Percentiles rank a stretch among this genome's conserved stretches.
Evolutionary conservation across 371 early-diverging fungal species (phyloP).

Genomic region (Mortierella sp.): DNA sequence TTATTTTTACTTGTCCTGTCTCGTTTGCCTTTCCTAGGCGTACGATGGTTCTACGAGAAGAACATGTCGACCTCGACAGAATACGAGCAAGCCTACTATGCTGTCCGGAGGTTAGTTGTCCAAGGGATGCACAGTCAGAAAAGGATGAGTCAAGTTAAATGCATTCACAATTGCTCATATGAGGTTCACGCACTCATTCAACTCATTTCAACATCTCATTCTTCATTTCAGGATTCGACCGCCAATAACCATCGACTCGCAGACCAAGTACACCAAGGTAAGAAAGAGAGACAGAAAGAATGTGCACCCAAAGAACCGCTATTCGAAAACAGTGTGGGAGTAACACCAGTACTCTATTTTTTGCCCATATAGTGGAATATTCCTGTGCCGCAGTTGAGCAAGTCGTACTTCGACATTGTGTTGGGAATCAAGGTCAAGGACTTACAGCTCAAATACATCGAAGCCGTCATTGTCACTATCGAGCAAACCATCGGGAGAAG

Average conservation of each 20-base stretch:
- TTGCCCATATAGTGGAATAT: neutral
- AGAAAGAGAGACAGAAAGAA: neutral
- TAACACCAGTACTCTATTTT: neutral
- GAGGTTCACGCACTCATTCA: too few relatives aligned
- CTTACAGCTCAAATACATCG: neutral
- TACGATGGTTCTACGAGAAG: neutral
- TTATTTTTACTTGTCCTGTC: too few relatives aligned
- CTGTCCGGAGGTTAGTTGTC: constrained; percentile 1
- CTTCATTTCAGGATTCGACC: neutral
- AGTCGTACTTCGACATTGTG: neutral
- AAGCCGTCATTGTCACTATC: neutral
- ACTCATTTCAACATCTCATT: neutral
- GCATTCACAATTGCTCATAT: neutral
- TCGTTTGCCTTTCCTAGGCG: neutral
- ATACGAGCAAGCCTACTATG: neutral
- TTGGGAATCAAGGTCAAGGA: neutral
- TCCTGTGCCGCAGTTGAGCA: constrained; percentile 1
- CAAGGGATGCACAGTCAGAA: too few relatives aligned
- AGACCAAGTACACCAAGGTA: neutral
- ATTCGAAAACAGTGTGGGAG: neutral
- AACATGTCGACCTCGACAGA: neutral
- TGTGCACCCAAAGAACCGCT: neutral
- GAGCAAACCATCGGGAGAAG: neutral
- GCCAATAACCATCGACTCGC: neutral
- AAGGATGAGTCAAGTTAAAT: neutral